Evolutionary conservation across 495 filamentous ascomycete genomes (phyloP).

Genomic region (Penicillium salamii): DNA sequence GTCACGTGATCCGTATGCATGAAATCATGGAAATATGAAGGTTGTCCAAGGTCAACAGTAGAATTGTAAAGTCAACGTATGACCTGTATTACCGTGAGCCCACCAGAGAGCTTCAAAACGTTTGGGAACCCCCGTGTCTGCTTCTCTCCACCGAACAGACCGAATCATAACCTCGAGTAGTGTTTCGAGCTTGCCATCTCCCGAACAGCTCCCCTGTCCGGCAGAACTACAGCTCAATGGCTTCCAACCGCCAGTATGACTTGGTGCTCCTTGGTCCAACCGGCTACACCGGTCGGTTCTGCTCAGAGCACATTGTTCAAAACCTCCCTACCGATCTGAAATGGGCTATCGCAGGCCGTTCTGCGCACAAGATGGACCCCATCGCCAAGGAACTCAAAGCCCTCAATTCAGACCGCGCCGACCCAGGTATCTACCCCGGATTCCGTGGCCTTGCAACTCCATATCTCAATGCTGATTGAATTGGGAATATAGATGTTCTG

Average conservation of each 20-base stretch:
- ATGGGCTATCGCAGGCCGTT: conserved; percentile 90
- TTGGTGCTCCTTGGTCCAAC: conserved; percentile 78
- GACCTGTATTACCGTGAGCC: neutral
- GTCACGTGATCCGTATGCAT: conserved; percentile 14
- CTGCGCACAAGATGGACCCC: conserved; percentile 64
- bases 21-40: neutral
- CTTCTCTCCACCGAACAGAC: neutral
- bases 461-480: conserved; percentile 2
- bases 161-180: neutral
- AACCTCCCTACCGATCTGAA: conserved; percentile 73
- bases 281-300: conserved; percentile 83
- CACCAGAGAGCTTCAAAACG: neutral
- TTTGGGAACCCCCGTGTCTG: neutral
- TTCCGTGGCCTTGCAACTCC: neutral
- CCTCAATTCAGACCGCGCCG: conserved; percentile 66
- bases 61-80: neutral
- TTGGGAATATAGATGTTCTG: conserved; percentile 34
- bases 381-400: conserved; percentile 62
- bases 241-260: conserved; percentile 66
- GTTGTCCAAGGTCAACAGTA: neutral
- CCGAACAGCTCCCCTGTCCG: conserved; percentile 7
- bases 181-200: conserved; percentile 9
- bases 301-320: conserved; percentile 72
- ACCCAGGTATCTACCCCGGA: conserved; percentile 52
- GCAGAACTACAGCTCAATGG: conserved; percentile 25